A percentile compares a stretch with the other conserved stretches of the same genome.
Conservation (phyloP, 306 rosid genomes). For the Mimosa bimucronata region DNA sequence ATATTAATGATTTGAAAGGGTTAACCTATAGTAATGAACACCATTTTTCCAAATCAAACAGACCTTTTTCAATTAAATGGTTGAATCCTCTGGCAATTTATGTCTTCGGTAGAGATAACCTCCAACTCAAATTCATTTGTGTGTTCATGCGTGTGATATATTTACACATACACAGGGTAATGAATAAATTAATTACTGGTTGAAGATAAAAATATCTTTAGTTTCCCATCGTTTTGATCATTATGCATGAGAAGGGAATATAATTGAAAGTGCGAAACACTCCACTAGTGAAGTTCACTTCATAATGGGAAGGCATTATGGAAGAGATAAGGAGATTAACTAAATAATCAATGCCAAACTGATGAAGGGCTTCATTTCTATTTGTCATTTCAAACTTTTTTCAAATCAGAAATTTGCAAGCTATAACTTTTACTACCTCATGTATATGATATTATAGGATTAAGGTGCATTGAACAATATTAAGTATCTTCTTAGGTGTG, state of each 20-base stretch:
- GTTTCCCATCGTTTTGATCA: background rate
- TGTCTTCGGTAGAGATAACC: background rate
- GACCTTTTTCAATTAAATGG: too few relatives aligned
- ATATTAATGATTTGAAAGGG: too few relatives aligned
- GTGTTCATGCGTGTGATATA: background rate
- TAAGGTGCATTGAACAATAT: too few relatives aligned
- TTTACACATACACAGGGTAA: background rate
- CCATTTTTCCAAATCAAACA: background rate
- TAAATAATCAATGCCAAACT: background rate
- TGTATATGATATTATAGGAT: too few relatives aligned
- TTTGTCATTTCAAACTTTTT: constrained; percentile 15
- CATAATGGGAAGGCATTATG: constrained; percentile 38
- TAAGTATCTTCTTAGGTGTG: too few relatives aligned
- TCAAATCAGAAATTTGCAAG: constrained; percentile 22
- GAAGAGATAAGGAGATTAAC: constrained; percentile 16
- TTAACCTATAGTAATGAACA: background rate
- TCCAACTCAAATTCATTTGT: background rate
- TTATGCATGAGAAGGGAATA: background rate
- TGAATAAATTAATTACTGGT: background rate
- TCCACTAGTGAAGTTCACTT: constrained; percentile 28
- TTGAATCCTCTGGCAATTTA: too few relatives aligned
- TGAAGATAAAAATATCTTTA: constrained; percentile 24
- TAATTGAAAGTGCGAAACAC: background rate
- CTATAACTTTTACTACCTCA: background rate
- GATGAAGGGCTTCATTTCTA: background rate